Evolutionary conservation across 1,139 yeast species (phyloP).

Genomic region (Geotrichum phurueaensis): DNA sequence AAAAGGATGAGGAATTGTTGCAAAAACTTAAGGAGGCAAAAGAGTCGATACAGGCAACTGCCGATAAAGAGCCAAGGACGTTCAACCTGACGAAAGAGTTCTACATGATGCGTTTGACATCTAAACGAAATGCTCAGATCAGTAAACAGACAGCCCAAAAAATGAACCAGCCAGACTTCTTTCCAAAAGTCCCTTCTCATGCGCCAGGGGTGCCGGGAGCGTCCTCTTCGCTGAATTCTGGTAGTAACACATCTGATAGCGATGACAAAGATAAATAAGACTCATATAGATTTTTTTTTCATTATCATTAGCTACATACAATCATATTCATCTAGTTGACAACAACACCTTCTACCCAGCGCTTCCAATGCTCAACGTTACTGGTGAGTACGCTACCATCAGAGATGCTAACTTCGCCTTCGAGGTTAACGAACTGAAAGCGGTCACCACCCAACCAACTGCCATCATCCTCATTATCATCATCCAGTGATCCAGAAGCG

Average conservation of each 20-base stretch:
- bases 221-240: background rate
- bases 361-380: slow-evolving; percentile 55
- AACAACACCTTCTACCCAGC: slow-evolving; percentile 73
- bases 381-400: slow-evolving; percentile 63
- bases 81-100: slow-evolving; percentile 50
- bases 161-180: slow-evolving; percentile 42
- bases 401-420: slow-evolving; percentile 64
- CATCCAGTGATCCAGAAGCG: slow-evolving; percentile 34
- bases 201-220: slow-evolving; percentile 17
- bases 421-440: slow-evolving; percentile 60
- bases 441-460: slow-evolving; percentile 44
- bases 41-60: slow-evolving; percentile 24
- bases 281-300: background rate
- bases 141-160: slow-evolving; percentile 41
- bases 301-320: background rate
- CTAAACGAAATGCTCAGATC: slow-evolving; percentile 39
- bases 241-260: background rate
- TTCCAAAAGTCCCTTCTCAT: slow-evolving; percentile 52
- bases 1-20: slow-evolving; percentile 21
- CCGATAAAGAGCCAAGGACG: slow-evolving; percentile 40
- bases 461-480: slow-evolving; percentile 35
- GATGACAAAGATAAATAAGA: background rate
- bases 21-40: slow-evolving; percentile 22
- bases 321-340: slow-evolving; percentile 38
- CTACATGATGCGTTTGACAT: slow-evolving; percentile 47